phyloP scores from a whole-genome alignment of 257 asterid species.

The Mentha longifolia region DNA sequence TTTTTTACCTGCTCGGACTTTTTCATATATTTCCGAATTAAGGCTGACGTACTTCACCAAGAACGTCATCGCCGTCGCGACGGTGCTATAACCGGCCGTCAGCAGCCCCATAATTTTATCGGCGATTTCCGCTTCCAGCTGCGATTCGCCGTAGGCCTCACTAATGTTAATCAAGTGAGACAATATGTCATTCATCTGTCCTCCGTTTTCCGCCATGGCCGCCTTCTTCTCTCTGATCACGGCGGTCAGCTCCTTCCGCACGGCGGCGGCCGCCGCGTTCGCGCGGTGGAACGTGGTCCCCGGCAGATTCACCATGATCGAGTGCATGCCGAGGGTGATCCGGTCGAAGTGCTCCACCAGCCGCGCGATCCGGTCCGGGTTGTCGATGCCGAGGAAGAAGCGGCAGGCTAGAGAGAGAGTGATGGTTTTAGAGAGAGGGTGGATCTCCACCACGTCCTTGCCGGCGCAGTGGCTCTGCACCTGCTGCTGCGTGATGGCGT shows the following conservation, averaged over 20 bases:
- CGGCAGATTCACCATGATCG: constrained; percentile 52
- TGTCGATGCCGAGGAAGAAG: constrained; percentile 52
- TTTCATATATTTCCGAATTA: constrained; percentile 45
- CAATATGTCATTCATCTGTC: constrained; percentile 40
- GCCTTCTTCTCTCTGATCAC: constrained; percentile 61
- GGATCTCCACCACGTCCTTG: constrained; percentile 39
- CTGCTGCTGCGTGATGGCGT: constrained; percentile 37
- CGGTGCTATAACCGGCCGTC: constrained; percentile 73
- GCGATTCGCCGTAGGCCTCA: background rate
- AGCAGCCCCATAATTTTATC: constrained; percentile 71
- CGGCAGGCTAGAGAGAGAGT: constrained; percentile 60
- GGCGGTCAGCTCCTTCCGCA: constrained; percentile 54
- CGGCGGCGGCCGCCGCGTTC: constrained; percentile 54
- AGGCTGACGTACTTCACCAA: constrained; percentile 66
- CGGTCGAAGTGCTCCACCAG: constrained; percentile 57
- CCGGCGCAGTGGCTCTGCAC: constrained; percentile 43
- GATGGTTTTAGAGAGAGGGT: constrained; percentile 50
- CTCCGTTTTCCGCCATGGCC: constrained; percentile 36
- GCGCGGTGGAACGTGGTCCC: constrained; percentile 59
- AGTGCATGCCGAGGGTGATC: constrained; percentile 59
- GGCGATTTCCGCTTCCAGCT: constrained; percentile 54
- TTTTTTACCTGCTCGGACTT: constrained; percentile 52
- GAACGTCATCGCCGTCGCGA: constrained; percentile 63
- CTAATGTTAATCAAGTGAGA: constrained; percentile 48
- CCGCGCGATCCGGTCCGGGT: constrained; percentile 51